phyloP scores from a whole-genome alignment of 352 stramenopile genomes.

The Globisporangium uncinulatum region DNA sequence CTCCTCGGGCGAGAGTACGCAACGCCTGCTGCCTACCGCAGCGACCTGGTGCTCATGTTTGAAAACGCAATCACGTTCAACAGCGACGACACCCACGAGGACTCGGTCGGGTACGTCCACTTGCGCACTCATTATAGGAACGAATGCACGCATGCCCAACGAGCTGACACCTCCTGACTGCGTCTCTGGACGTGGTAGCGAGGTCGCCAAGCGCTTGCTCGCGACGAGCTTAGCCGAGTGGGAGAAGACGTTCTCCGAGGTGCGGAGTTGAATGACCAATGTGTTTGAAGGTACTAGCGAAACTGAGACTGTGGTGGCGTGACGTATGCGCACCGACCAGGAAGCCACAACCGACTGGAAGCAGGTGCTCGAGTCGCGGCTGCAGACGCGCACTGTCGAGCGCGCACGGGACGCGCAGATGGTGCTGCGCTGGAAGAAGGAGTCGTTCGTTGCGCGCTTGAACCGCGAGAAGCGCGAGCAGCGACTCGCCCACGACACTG shows the following conservation, averaged over 20 bases:
- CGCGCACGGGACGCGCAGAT: slow-evolving; percentile 45
- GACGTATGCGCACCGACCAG: too few relatives aligned
- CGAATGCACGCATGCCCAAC: neutral
- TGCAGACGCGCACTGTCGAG: slow-evolving; percentile 46
- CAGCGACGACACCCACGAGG: slow-evolving; percentile 61
- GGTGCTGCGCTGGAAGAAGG: slow-evolving; percentile 53
- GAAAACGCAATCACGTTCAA: slow-evolving; percentile 87
- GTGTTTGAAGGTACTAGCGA: neutral
- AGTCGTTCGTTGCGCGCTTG: slow-evolving; percentile 77
- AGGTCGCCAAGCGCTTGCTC: slow-evolving; percentile 64
- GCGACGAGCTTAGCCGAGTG: slow-evolving; percentile 35
- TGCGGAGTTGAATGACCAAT: neutral
- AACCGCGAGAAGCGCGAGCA: slow-evolving; percentile 75
- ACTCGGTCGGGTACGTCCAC: slow-evolving; percentile 60
- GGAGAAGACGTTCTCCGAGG: slow-evolving; percentile 55
- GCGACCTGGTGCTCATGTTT: slow-evolving; percentile 81
- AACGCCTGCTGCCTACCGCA: slow-evolving; percentile 44
- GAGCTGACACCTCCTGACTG: neutral
- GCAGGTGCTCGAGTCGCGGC: slow-evolving; percentile 40
- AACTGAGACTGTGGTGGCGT: neutral
- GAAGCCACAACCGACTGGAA: slow-evolving; percentile 63
- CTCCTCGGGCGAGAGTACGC: slow-evolving; percentile 54
- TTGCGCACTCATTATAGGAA: neutral
- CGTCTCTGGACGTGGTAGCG: slow-evolving; percentile 16
- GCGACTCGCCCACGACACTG: slow-evolving; percentile 15